phyloP scores from a whole-genome alignment of 352 stramenopile species.

The Blastocystis sp. region DNA sequence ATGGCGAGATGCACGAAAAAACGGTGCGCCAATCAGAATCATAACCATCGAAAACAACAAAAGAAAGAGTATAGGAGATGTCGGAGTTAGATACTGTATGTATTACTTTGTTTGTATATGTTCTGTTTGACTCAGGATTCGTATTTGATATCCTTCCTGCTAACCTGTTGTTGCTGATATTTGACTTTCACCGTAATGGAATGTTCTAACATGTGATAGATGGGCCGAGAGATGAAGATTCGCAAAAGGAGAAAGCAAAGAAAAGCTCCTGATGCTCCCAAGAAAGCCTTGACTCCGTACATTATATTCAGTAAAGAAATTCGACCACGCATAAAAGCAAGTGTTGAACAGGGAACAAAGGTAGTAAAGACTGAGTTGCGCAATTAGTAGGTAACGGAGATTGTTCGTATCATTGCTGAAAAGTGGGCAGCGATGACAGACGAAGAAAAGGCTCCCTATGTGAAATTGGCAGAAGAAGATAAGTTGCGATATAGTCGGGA shows the following conservation, averaged over 20 bases:
- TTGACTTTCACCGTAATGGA: neutral
- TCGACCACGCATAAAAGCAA: slow-evolving; percentile 79
- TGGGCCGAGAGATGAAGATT: neutral
- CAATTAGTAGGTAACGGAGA: slow-evolving; percentile 71
- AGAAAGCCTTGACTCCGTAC: slow-evolving; percentile 81
- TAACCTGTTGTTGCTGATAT: neutral
- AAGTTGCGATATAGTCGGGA: slow-evolving; percentile 87
- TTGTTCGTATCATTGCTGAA: slow-evolving; percentile 82
- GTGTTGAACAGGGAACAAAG: slow-evolving; percentile 76
- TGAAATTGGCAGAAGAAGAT: slow-evolving; percentile 81
- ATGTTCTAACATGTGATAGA: neutral
- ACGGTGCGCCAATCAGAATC: neutral
- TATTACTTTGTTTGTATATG: neutral
- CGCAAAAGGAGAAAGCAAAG: slow-evolving; percentile 70
- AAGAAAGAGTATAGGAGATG: neutral
- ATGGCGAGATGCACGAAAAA: neutral
- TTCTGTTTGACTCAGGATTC: neutral
- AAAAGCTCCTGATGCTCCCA: slow-evolving; percentile 78
- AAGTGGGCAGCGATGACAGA: slow-evolving; percentile 78
- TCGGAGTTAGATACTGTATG: neutral
- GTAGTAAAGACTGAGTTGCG: slow-evolving; percentile 13
- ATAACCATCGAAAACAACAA: too few species aligned
- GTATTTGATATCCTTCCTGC: neutral
- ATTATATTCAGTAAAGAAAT: slow-evolving; percentile 86
- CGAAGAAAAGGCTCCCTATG: slow-evolving; percentile 84